Conservation (phyloP, 179 eudicot genomes). For the Nepenthes alata region DNA sequence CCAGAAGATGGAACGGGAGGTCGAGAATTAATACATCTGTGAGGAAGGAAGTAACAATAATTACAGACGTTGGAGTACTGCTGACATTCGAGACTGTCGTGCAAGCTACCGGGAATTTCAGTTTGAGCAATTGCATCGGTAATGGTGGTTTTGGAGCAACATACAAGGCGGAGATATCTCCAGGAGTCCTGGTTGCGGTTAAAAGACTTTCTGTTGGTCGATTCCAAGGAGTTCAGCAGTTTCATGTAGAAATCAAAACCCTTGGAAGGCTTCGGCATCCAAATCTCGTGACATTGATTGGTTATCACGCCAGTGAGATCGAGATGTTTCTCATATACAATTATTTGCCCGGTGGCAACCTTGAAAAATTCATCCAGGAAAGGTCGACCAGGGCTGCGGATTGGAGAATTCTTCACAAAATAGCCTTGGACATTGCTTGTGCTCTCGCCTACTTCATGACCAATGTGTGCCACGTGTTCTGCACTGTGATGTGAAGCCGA, state of each 20-base stretch:
- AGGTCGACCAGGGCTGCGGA: conserved; percentile 37
- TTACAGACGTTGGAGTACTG: conserved; percentile 38
- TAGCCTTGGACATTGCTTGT: conserved; percentile 48
- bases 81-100: conserved; percentile 45
- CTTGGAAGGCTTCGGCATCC: conserved; percentile 44
- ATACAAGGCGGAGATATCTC: conserved; percentile 49
- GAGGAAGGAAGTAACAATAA: conserved; percentile 38
- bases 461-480: conserved; percentile 52
- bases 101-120: conserved; percentile 45
- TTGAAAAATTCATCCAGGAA: conserved; percentile 52
- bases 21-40: conserved; percentile 27
- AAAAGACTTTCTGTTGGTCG: conserved; percentile 48
- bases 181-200: conserved; percentile 39
- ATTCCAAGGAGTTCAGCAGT: conserved; percentile 52
- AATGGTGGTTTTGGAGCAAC: conserved; percentile 57
- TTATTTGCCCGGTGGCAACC: conserved; percentile 46
- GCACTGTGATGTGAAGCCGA: conserved; percentile 56
- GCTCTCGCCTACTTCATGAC: conserved; percentile 55
- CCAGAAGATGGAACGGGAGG: conserved; percentile 32
- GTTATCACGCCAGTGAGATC: conserved; percentile 45
- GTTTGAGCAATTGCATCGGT: conserved; percentile 49
- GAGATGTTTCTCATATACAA: conserved; percentile 60
- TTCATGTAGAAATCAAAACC: conserved; percentile 50
- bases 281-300: conserved; percentile 47
- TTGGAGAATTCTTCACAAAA: conserved; percentile 55